Base-by-base conservation (phyloP, 2,329 filamentous ascomycete genomes). In the Sclerotinia borealis region DNA sequence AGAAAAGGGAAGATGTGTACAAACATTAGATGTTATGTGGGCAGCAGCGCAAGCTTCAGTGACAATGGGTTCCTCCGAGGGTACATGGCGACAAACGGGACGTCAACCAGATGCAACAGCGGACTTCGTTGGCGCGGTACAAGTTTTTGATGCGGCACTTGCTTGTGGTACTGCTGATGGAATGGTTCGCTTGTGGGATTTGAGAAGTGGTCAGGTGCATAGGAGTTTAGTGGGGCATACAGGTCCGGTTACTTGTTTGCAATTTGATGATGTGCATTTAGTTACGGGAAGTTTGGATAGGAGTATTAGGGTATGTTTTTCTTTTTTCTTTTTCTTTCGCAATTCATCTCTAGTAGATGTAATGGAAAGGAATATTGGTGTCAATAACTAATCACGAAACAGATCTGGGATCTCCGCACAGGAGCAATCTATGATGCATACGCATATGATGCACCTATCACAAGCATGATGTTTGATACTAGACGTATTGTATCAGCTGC, bases 331-430 rank as follows among this genome's bases (percentile, higher is more conserved):
- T 43, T 2, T 27, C 13, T 55, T 8, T 39, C 5, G 19, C 36
- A 4, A 37, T 17, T n/a, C 27, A 52, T 4, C 9, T 49, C 22
- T 43, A 9, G 9, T 19, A 37, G n/a, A 19, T 50, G 25, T 17
- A 1, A 9, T 11, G 22, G 25, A 29, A 15, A 2, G 4, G 19
- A 11, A 4, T 29, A 8, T 8, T 8, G 17, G 17, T 8, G 41
- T 41, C 36, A 15, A 13, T 69, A 68, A 65, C 75, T 75, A 68
- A 75, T 67, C 62, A 25, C 2, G 27, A 15, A 31, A n/a, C 73
- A 98, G 93, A 98, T 99, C 74, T 99, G 95, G 95, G 95, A 99
- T 77, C 88, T 99, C 63, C 90, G 95, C 61, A 98, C 92, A 15
- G 95, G 95, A 51, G 93, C 92, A 39, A 97, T 99, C 70, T 90